phyloP scores from a whole-genome alignment of 164 flowering plant species.

The Vitis labrusca region DNA sequence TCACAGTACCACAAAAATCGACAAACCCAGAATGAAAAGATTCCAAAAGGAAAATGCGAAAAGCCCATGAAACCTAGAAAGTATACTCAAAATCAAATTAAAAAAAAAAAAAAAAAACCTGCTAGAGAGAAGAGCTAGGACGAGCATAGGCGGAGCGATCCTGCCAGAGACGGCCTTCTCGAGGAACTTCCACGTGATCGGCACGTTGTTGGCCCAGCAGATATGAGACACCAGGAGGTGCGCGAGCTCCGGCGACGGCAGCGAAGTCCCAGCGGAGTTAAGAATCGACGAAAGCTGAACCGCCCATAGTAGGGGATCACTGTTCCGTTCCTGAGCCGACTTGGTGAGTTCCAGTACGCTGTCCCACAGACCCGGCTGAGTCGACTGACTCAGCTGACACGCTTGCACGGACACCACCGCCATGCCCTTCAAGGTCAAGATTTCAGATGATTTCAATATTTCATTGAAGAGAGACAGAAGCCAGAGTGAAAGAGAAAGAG shows the following conservation, averaged over 20 bases:
- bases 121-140: conserved; percentile 56
- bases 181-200: conserved; percentile 64
- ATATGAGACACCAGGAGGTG: conserved; percentile 56
- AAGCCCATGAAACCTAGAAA: neutral
- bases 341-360: conserved; percentile 45
- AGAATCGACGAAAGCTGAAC: conserved; percentile 39
- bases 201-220: conserved; percentile 53
- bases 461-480: neutral
- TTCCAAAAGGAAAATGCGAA: too few relatives aligned
- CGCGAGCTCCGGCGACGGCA: conserved; percentile 54
- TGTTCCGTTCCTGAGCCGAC: conserved; percentile 42
- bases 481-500: neutral
- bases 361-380: conserved; percentile 33
- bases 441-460: neutral
- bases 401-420: conserved; percentile 10
- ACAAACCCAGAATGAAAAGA: too few relatives aligned
- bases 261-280: conserved; percentile 41
- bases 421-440: conserved; percentile 8
- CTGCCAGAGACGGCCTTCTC: conserved; percentile 46
- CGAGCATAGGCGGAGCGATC: conserved; percentile 54
- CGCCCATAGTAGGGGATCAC: conserved; percentile 53
- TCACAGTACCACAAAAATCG: too few relatives aligned
- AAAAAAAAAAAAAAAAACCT: conserved; percentile 28
- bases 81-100: neutral
- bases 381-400: neutral